A percentile compares a stretch with the other conserved stretches of the same genome.
Evolutionary conservation across 2,329 filamentous ascomycete species (phyloP).

Genomic region (Plenodomus biglobosus): DNA sequence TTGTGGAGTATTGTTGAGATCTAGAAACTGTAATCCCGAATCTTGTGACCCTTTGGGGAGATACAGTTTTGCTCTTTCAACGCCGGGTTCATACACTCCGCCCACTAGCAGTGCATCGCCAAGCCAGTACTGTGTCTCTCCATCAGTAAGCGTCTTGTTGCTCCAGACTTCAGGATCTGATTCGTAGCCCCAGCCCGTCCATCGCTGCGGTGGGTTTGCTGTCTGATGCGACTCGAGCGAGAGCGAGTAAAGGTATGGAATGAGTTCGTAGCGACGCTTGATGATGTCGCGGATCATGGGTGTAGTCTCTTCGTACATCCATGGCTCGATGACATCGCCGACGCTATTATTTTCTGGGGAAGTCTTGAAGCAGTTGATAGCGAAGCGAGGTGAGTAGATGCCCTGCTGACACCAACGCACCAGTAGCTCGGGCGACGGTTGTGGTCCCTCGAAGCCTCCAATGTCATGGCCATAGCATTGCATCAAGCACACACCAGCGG

Average conservation of each 20-base stretch:
- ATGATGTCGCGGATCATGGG: constrained; percentile 65
- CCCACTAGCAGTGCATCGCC: constrained; percentile 67
- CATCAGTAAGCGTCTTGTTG: constrained; percentile 58
- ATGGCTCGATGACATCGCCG: constrained; percentile 74
- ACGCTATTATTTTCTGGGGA: constrained; percentile 64
- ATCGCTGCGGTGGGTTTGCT: constrained; percentile 67
- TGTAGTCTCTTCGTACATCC: constrained; percentile 72
- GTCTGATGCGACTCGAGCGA: constrained; percentile 62
- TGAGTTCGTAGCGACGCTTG: constrained; percentile 69
- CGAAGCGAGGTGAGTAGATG: constrained; percentile 68
- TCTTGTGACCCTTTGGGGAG: constrained; percentile 54
- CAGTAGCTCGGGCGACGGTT: constrained; percentile 69
- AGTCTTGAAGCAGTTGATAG: constrained; percentile 80
- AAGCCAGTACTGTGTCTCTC: constrained; percentile 74
- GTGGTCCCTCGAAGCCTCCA: constrained; percentile 73
- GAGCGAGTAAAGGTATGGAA: constrained; percentile 71
- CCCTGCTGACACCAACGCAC: constrained; percentile 74
- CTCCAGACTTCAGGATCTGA: constrained; percentile 66
- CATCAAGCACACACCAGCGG: constrained; percentile 67
- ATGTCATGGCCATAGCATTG: constrained; percentile 74
- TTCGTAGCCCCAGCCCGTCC: constrained; percentile 75
- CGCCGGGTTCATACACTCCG: constrained; percentile 66
- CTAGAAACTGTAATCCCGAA: constrained; percentile 60
- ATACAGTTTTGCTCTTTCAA: constrained; percentile 60
- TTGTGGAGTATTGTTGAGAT: constrained; percentile 64